Conservation (phyloP, 2,329 filamentous ascomycete species). For the Fusarium sp. region DNA sequence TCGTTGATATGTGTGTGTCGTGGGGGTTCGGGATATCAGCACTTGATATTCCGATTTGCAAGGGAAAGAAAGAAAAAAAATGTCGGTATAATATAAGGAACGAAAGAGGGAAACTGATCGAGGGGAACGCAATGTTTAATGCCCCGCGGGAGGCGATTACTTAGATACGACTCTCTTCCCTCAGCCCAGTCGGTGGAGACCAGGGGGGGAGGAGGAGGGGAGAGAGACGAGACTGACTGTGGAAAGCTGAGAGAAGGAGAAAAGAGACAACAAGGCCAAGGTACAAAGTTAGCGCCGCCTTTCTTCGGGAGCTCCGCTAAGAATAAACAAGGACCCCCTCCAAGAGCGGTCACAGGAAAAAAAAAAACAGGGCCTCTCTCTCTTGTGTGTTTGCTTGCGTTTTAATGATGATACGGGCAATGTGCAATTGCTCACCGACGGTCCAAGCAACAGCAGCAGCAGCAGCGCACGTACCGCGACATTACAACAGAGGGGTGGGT, state of each 20-base stretch:
- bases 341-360: not conserved
- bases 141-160: slow-evolving; percentile 3
- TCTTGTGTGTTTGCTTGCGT: not conserved
- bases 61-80: not conserved
- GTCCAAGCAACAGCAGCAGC: no score
- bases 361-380: not conserved
- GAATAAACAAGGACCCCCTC: not conserved
- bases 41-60: not conserved
- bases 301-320: not conserved
- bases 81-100: not conserved
- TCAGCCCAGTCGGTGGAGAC: slow-evolving; percentile 17
- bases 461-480: not conserved
- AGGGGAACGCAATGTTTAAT: not conserved
- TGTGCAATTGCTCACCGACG: not conserved
- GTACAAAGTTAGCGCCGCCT: not conserved
- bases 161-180: not conserved
- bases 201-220: not conserved
- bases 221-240: not conserved
- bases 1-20: not conserved
- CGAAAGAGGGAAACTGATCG: not conserved
- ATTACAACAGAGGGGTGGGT: not conserved
- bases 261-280: slow-evolving; percentile 30
- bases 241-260: not conserved
- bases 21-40: not conserved
- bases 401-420: not conserved